A percentile compares a stretch with the other conserved stretches of the same genome.
Conservation (phyloP, 2,329 filamentous ascomycete species). For the Diaporthe citri region DNA sequence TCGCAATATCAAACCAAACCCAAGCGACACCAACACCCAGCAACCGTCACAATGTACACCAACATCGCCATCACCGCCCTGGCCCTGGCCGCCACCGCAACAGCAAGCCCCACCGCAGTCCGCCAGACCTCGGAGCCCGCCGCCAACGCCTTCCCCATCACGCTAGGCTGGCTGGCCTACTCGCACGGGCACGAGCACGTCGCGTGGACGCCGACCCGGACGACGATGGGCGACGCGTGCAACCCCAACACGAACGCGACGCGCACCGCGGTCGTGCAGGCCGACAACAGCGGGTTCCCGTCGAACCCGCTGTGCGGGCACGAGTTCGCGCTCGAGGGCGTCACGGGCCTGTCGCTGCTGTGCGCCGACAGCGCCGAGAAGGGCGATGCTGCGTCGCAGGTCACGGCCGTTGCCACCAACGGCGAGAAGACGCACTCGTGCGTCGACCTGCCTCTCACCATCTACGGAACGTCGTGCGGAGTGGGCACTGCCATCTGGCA, state of each 20-base stretch:
- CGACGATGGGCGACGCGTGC: conserved; percentile 37
- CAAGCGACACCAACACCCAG: not conserved
- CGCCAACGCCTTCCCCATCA: not conserved
- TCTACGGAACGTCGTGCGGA: conserved; percentile 28
- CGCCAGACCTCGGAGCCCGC: not conserved
- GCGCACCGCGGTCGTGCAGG: conserved; percentile 32
- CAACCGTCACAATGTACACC: not conserved
- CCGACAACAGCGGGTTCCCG: conserved; percentile 17
- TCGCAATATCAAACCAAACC: not conserved
- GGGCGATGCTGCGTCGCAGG: conserved; percentile 17
- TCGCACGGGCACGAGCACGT: not conserved
- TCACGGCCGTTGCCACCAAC: conserved; percentile 40
- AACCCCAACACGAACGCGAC: conserved; percentile 21
- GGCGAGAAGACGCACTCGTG: conserved; percentile 39
- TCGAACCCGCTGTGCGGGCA: conserved; percentile 39
- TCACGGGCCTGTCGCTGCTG: conserved; percentile 33
- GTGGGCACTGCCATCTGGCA: conserved; percentile 25
- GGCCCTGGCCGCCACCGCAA: not conserved
- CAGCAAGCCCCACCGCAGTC: not conserved
- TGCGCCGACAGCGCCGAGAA: conserved; percentile 34
- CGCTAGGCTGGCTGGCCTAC: not conserved
- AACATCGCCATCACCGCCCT: not conserved
- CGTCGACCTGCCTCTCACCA: conserved; percentile 2
- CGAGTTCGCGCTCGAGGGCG: conserved; percentile 38
- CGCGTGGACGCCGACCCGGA: conserved; percentile 33